These are phyloP conservation scores for Candida michaelii DNA, from an alignment of 805 yeast species.

Conservation along the genomic window DNA sequence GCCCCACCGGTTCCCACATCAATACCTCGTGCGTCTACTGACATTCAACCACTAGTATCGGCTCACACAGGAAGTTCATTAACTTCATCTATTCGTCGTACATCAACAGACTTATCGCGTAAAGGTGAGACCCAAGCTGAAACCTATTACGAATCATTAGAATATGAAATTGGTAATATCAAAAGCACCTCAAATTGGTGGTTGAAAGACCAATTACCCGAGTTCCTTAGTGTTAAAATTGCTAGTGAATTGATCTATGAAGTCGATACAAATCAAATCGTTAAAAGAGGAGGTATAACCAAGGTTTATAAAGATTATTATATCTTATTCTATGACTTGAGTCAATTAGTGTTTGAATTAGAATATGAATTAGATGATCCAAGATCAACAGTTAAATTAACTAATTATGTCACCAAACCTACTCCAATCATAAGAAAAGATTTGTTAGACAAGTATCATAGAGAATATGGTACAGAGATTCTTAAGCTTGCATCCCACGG, in stretches of 20 bases:
- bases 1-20: constrained; percentile 7
- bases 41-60: constrained; percentile 4
- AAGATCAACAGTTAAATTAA: constrained; percentile 41
- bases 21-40: constrained; percentile 8
- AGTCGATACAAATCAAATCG: constrained; percentile 55
- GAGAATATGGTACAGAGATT: constrained; percentile 38
- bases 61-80: constrained; percentile 8
- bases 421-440: constrained; percentile 50
- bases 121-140: constrained; percentile 32
- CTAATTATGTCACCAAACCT: constrained; percentile 27
- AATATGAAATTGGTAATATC: constrained; percentile 30
- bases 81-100: constrained; percentile 11
- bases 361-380: constrained; percentile 59
- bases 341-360: constrained; percentile 62
- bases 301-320: constrained; percentile 63
- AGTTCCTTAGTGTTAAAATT: constrained; percentile 37
- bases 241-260: constrained; percentile 60
- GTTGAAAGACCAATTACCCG: constrained; percentile 60
- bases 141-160: constrained; percentile 21
- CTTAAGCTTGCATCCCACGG: constrained; percentile 2
- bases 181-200: constrained; percentile 55
- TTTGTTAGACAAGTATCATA: constrained; percentile 48
- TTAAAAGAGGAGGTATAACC: constrained; percentile 56
- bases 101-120: constrained; percentile 15
- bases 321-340: constrained; percentile 68